Evolutionary conservation across 305 asterid genomes (phyloP).

Genomic region (Fraxinus nigra): DNA sequence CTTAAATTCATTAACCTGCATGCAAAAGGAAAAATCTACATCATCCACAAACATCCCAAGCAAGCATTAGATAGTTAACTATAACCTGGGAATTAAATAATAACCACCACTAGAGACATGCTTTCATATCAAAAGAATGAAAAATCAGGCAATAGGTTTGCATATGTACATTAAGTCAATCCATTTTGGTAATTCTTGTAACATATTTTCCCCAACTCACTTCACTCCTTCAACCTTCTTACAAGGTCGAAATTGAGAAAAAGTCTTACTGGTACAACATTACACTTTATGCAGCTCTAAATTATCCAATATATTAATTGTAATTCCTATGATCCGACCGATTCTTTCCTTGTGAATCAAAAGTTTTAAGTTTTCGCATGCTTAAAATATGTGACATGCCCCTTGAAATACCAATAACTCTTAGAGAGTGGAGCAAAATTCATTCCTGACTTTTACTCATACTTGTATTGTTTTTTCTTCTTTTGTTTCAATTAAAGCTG

Average conservation of each 20-base stretch:
- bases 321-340: neutral
- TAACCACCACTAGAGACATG: neutral
- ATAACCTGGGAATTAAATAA: neutral
- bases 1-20: conserved; percentile 81
- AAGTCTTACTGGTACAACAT: neutral
- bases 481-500: neutral
- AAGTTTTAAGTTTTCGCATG: neutral
- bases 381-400: neutral
- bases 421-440: neutral
- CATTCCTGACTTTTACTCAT: neutral
- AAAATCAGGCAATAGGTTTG: neutral
- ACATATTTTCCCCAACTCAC: neutral
- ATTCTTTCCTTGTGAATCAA: neutral
- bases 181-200: neutral
- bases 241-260: neutral
- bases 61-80: conserved; percentile 16
- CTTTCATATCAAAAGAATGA: neutral
- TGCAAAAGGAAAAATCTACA: conserved; percentile 17
- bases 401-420: neutral
- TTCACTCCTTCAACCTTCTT: neutral
- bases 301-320: neutral
- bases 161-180: neutral
- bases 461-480: neutral
- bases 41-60: conserved; percentile 14
- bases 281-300: neutral